Percentiles rank a stretch among this genome's conserved stretches.
These are phyloP conservation scores for Picochlorum sp. DNA, from an alignment of 139 green algal species.

Conservation along the genomic window DNA sequence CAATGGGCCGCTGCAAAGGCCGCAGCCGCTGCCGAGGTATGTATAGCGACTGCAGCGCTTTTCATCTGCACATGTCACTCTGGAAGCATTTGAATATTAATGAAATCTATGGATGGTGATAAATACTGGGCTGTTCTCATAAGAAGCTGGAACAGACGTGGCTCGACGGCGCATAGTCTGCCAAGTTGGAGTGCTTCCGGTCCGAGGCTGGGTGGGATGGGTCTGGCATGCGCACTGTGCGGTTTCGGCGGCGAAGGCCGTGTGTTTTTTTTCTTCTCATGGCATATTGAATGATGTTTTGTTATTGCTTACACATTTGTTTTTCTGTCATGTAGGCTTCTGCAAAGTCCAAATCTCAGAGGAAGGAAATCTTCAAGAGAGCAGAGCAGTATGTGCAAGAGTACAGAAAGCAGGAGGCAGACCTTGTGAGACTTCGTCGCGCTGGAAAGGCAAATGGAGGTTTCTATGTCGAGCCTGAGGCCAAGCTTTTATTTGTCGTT, in stretches of 20 bases:
- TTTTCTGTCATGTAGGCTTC: slow-evolving; percentile 16
- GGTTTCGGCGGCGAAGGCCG: no score
- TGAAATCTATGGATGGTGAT: no score
- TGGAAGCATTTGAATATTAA: no score
- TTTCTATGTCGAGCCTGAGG: slow-evolving; percentile 93
- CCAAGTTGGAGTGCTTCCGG: background rate
- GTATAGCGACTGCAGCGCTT: background rate
- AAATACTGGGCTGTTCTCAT: background rate
- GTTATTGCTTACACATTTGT: background rate
- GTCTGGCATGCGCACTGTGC: no score
- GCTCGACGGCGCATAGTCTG: background rate
- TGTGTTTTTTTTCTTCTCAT: no score
- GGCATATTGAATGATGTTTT: background rate
- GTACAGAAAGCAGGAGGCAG: slow-evolving; percentile 90
- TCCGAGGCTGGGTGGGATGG: background rate
- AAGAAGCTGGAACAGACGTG: background rate
- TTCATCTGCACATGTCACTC: no score
- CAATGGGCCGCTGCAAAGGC: slow-evolving; percentile 72
- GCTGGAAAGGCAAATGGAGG: slow-evolving; percentile 78
- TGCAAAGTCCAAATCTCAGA: slow-evolving; percentile 50
- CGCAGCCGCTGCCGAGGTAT: slow-evolving; percentile 41
- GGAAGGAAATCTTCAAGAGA: slow-evolving; percentile 90
- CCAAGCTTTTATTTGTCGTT: slow-evolving; percentile 93
- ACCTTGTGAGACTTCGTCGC: slow-evolving; percentile 83
- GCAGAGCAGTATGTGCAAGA: slow-evolving; percentile 97